Evolutionary conservation across 768 basidiomycete genomes (phyloP).

Genomic region (Leucosporidium creatinivorum): DNA sequence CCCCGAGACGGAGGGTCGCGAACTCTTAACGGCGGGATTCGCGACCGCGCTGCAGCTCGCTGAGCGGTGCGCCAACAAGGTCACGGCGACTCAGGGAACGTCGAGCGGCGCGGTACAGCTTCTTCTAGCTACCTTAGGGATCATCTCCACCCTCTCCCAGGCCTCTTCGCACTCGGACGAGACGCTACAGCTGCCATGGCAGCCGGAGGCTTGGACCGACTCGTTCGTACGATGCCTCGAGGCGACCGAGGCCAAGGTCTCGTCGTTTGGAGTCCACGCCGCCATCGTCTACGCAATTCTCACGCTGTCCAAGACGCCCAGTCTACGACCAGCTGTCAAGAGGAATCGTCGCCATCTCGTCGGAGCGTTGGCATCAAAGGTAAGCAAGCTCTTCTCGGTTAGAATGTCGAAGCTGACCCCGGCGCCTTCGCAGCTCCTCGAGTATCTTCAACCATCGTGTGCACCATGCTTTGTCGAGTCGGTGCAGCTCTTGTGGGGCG

Average conservation of each 20-base stretch:
- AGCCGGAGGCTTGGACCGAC: slow-evolving; percentile 58
- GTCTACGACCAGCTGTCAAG: slow-evolving; percentile 21
- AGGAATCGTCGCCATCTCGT: slow-evolving; percentile 40
- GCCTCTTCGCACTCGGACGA: slow-evolving; percentile 36
- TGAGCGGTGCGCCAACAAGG: neutral
- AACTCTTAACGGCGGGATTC: slow-evolving; percentile 25
- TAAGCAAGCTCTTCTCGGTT: slow-evolving; percentile 37
- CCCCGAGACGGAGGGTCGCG: slow-evolving; percentile 28
- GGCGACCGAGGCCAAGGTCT: slow-evolving; percentile 57
- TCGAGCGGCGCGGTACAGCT: neutral
- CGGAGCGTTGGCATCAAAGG: slow-evolving; percentile 54
- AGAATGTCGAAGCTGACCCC: slow-evolving; percentile 1
- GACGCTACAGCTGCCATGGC: slow-evolving; percentile 51
- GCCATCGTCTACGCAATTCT: slow-evolving; percentile 52
- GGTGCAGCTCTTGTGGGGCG: slow-evolving; percentile 71
- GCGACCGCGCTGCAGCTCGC: slow-evolving; percentile 10
- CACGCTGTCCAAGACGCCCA: slow-evolving; percentile 52
- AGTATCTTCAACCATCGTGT: slow-evolving; percentile 54
- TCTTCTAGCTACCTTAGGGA: slow-evolving; percentile 1
- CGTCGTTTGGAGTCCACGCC: slow-evolving; percentile 53
- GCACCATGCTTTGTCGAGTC: slow-evolving; percentile 72
- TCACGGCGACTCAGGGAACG: neutral
- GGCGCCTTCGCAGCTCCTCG: slow-evolving; percentile 51
- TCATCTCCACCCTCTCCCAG: slow-evolving; percentile 1
- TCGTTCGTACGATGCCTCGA: slow-evolving; percentile 59